Percentiles rank a stretch among this genome's conserved stretches.
These are phyloP conservation scores for Phytomonas francai DNA, from an alignment of 208 protist genomes.

Conservation along the genomic window DNA sequence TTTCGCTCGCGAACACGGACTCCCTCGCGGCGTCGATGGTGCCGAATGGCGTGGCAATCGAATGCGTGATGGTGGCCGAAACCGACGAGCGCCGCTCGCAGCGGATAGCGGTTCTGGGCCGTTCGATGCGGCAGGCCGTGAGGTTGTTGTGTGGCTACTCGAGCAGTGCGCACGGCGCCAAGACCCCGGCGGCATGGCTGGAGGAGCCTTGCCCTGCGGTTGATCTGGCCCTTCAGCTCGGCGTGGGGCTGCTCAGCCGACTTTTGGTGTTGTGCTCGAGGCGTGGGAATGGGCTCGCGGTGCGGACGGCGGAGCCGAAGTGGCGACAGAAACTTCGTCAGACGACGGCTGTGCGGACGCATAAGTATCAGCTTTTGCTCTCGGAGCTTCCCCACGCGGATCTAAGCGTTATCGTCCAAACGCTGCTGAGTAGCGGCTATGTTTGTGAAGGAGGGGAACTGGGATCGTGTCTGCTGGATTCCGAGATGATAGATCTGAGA, in stretches of 20 bases:
- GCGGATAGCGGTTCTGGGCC: constrained; percentile 15
- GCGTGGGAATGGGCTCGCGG: constrained; percentile 18
- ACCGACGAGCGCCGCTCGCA: constrained; percentile 20
- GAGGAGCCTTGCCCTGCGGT: constrained; percentile 17
- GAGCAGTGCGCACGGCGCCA: constrained; percentile 4
- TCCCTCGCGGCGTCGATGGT: constrained; percentile 51
- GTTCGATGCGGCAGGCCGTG: constrained; percentile 25
- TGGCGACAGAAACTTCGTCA: constrained; percentile 42
- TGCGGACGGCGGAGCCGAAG: constrained; percentile 28
- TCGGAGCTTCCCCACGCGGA: constrained; percentile 50
- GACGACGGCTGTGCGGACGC: constrained; percentile 44
- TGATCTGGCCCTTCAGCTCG: constrained; percentile 18
- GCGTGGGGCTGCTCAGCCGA: constrained; percentile 10
- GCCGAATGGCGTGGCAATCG: constrained; percentile 23
- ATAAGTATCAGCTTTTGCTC: constrained; percentile 72
- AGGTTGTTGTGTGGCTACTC: constrained; percentile 21
- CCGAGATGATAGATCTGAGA: constrained; percentile 54
- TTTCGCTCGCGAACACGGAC: constrained; percentile 32
- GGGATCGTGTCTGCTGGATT: constrained; percentile 29
- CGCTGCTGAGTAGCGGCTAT: constrained; percentile 45
- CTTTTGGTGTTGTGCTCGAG: constrained; percentile 30
- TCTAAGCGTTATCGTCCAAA: constrained; percentile 28
- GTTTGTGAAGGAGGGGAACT: constrained; percentile 23
- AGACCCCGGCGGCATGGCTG: constrained; percentile 14
- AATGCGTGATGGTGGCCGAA: constrained; percentile 36